These are phyloP conservation scores for Sporisorium sorghi DNA, from an alignment of 1,284 basidiomycete genomes.

Conservation along the genomic window DNA sequence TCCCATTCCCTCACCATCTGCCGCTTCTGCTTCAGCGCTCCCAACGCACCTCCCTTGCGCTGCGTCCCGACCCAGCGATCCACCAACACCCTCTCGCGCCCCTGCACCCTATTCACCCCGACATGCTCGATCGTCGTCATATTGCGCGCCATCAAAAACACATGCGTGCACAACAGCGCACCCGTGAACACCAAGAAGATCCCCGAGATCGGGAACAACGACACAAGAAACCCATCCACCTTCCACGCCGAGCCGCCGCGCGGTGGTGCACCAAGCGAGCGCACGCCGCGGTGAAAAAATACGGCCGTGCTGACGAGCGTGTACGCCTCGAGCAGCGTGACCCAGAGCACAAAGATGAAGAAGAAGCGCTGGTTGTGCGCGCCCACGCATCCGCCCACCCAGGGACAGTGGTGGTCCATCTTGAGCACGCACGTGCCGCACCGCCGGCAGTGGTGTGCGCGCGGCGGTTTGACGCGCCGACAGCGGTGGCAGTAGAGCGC, in stretches of 20 bases:
- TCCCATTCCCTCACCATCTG: slow-evolving; percentile 74
- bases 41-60: slow-evolving; percentile 25
- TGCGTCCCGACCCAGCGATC: slow-evolving; percentile 55
- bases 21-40: slow-evolving; percentile 25
- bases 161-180: slow-evolving; percentile 75
- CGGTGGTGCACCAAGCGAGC: slow-evolving; percentile 35
- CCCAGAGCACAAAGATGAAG: slow-evolving; percentile 78
- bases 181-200: slow-evolving; percentile 80
- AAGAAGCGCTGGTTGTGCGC: slow-evolving; percentile 85
- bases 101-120: slow-evolving; percentile 73
- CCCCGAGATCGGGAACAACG: slow-evolving; percentile 75
- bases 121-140: slow-evolving; percentile 84
- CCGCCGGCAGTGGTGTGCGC: slow-evolving; percentile 80
- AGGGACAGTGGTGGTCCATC: slow-evolving; percentile 78
- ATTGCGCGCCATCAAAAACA: slow-evolving; percentile 75
- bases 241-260: slow-evolving; percentile 56
- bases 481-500: slow-evolving; percentile 66
- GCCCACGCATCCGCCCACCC: slow-evolving; percentile 86
- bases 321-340: slow-evolving; percentile 75
- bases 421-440: slow-evolving; percentile 80
- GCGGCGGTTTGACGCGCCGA: slow-evolving; percentile 76
- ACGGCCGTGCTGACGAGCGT: slow-evolving; percentile 73
- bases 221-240: slow-evolving; percentile 77
- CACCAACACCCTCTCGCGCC: slow-evolving; percentile 75
- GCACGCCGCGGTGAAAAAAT: slow-evolving; percentile 60